phyloP scores from a whole-genome alignment of 768 basidiomycete genomes.

The Mycena chlorophos region DNA sequence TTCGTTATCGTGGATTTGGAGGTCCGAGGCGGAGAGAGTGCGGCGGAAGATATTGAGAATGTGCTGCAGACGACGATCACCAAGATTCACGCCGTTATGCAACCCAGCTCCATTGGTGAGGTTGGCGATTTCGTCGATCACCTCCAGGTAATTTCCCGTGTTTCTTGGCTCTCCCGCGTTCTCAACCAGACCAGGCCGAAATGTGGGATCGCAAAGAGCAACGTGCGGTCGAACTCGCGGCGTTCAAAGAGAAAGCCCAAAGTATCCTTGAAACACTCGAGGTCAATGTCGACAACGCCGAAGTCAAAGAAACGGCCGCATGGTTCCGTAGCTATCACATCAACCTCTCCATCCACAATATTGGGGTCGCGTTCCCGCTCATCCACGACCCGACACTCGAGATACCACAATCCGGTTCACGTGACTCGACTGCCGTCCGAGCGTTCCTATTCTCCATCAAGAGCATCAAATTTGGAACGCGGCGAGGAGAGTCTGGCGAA shows the following conservation, averaged over 20 bases:
- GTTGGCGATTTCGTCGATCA: conserved; percentile 87
- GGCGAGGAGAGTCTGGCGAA: conserved; percentile 77
- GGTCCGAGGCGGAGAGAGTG: conserved; percentile 35
- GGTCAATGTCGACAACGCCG: conserved; percentile 48
- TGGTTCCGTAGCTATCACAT: conserved; percentile 61
- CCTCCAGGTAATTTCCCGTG: conserved; percentile 55
- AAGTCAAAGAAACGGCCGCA: conserved; percentile 37
- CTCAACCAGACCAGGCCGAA: conserved; percentile 54
- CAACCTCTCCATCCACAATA: conserved; percentile 55
- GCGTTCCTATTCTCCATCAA: conserved; percentile 87
- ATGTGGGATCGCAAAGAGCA: conserved; percentile 71
- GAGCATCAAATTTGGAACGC: conserved; percentile 68
- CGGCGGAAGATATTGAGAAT: conserved; percentile 27
- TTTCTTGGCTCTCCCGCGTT: background rate
- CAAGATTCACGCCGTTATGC: conserved; percentile 91
- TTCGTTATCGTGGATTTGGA: conserved; percentile 82
- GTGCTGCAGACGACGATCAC: conserved; percentile 57
- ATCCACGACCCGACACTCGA: conserved; percentile 60
- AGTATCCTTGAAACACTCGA: conserved; percentile 76
- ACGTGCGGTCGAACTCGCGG: conserved; percentile 73
- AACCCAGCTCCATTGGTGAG: conserved; percentile 89
- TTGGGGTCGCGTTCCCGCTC: conserved; percentile 92
- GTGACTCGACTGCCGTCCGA: conserved; percentile 50
- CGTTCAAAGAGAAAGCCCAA: conserved; percentile 81
- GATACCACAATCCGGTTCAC: conserved; percentile 41